Evolutionary conservation across 2,329 filamentous ascomycete species (phyloP), one percentile per base, ranked within the genome.

Genomic region (Diaporthe sp.): DNA sequence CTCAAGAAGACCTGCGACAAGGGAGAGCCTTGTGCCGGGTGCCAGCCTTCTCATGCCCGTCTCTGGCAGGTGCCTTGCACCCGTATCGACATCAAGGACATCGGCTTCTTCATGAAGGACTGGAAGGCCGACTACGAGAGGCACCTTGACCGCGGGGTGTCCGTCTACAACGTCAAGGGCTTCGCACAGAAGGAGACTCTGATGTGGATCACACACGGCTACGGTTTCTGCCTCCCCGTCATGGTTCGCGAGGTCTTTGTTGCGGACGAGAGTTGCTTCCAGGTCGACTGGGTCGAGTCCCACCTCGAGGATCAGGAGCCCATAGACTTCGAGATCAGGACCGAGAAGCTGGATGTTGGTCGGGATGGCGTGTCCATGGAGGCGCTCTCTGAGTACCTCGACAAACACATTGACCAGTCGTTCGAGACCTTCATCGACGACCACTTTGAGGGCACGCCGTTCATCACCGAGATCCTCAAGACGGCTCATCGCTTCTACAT

Each of bases 1-100:
- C 89, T 98, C 83, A 98, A 98, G 90, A 98, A 98, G 90, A 98
- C 96, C 65, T 98, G 96, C 82, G 96, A 98, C 85, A 98, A 97
- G 87, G 96, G 96, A 77, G 96, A 98, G 86, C 96, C 96, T 73
- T 98, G 96, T 84, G 94, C 93, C 80, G 96, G 96, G 63, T 98
- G 96, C 87, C 94, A 98, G 86, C 96, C 96, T 68, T 97, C 96
- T 27, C 96, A 98, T 83, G 96, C 96, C 77, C 93, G 96, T 77
- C 89, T 98, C 70, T 98, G 96, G 96, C 96, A 98, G 85, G 96
- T 98, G 58, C 96, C 96, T 75, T 98, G 96, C 88, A 98, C 96
- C 53, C 94, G 96, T 76, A 98, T 98, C 81, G 96, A 98, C 84
- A 98, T 98, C 88, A 98, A 98, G 89, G 96, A 98, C 80, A 97